phyloP scores from a whole-genome alignment of 495 filamentous ascomycete species.

The Aspergillus conjunctus region DNA sequence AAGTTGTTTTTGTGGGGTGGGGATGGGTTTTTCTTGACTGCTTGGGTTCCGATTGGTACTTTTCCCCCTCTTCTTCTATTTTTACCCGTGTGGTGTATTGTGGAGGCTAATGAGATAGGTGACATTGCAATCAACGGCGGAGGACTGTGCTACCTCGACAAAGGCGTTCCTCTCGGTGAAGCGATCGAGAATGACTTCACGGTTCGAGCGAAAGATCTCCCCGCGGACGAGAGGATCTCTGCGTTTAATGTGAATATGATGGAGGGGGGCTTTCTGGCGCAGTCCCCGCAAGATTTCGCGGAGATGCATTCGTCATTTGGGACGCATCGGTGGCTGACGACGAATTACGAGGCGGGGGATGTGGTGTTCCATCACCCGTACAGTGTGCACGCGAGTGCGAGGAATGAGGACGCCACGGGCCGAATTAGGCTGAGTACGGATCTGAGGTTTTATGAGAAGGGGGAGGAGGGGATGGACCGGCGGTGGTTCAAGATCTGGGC shows the following conservation, averaged over 20 bases:
- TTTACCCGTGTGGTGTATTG: background rate
- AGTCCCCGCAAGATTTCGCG: conserved; percentile 25
- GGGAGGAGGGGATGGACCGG: conserved; percentile 36
- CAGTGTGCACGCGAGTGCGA: conserved; percentile 49
- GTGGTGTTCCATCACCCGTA: conserved; percentile 57
- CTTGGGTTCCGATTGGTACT: conserved; percentile 58
- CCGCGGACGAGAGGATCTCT: conserved; percentile 24
- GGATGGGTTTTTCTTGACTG: conserved; percentile 53
- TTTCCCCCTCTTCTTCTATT: background rate
- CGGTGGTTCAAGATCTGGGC: conserved; percentile 30
- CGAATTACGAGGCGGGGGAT: conserved; percentile 54
- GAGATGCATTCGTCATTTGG: conserved; percentile 18
- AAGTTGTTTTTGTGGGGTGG: conserved; percentile 57
- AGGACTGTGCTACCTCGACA: conserved; percentile 57
- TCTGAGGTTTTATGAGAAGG: conserved; percentile 48
- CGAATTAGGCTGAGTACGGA: conserved; percentile 52
- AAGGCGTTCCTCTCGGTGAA: conserved; percentile 22
- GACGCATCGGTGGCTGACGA: conserved; percentile 45
- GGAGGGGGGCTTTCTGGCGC: conserved; percentile 22
- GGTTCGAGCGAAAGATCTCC: conserved; percentile 17
- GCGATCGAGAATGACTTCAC: conserved; percentile 28
- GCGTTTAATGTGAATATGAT: conserved; percentile 32
- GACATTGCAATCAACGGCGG: conserved; percentile 52
- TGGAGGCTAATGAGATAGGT: conserved; percentile 21
- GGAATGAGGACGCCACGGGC: conserved; percentile 51